Conservation (phyloP, 192 early-diverging fungal genomes). For the Coemansia sp. region DNA sequence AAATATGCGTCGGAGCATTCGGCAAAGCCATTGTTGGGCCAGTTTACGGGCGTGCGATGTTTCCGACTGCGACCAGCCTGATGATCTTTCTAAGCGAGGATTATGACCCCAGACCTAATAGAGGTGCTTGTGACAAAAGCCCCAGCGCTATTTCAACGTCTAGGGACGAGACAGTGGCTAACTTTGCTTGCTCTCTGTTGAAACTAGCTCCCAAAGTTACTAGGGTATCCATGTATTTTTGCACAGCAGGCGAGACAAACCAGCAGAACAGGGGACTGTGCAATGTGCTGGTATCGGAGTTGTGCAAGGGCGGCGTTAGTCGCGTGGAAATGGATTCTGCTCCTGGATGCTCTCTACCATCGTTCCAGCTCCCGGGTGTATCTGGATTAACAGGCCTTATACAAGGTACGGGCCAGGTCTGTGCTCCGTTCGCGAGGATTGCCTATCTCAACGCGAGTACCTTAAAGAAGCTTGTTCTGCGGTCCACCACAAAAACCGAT, state of each 20-base stretch:
- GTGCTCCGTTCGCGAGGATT: not conserved
- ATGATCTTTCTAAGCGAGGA: not conserved
- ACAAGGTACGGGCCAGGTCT: not conserved
- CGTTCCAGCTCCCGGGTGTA: not conserved
- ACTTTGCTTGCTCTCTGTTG: not conserved
- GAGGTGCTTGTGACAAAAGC: not conserved
- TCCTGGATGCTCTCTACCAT: not conserved
- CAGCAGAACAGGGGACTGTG: not conserved
- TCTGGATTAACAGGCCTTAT: not conserved
- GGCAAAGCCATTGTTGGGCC: not conserved
- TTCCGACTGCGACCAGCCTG: not conserved
- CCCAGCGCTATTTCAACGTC: not conserved
- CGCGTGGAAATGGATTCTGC: not conserved
- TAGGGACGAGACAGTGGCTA: not conserved
- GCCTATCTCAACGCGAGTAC: slow-evolving; percentile 2
- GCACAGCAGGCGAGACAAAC: not conserved
- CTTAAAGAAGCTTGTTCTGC: not conserved
- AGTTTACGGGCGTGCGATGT: not conserved
- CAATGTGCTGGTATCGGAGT: not conserved
- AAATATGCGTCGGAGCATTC: not conserved
- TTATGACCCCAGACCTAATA: not conserved
- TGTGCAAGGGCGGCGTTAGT: not conserved
- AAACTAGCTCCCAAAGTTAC: not conserved
- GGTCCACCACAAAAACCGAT: not conserved
- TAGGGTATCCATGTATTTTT: not conserved